Conservation (phyloP, 106 monocot genomes). For the Agapanthus africanus region DNA sequence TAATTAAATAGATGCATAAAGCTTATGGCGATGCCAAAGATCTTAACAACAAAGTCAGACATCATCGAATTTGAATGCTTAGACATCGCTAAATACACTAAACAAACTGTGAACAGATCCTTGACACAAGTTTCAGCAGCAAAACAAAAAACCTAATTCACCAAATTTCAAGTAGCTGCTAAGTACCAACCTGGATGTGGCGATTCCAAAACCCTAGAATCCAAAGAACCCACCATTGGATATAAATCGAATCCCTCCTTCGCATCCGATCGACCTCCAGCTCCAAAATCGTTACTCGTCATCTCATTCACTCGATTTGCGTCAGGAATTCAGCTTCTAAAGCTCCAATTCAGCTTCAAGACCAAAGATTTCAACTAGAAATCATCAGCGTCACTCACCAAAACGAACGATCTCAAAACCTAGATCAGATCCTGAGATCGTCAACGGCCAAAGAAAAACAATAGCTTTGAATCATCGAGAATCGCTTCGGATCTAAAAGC, state of each 20-base stretch:
- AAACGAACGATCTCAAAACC: background rate
- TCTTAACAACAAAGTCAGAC: too few species aligned
- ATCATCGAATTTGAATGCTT: background rate
- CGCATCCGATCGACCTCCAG: background rate
- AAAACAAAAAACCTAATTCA: background rate
- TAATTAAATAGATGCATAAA: too few species aligned
- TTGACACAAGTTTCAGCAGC: too few species aligned
- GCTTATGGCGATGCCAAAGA: too few species aligned
- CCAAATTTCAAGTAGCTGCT: background rate
- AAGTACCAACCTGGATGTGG: background rate
- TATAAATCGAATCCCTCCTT: constrained; percentile 9
- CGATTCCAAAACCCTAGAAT: constrained; percentile 22
- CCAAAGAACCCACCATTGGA: constrained; percentile 16
- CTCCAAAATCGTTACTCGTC: constrained; percentile 4
- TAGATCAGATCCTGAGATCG: background rate
- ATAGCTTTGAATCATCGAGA: background rate
- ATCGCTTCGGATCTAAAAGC: background rate
- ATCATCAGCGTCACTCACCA: background rate
- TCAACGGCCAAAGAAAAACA: background rate
- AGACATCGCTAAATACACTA: background rate
- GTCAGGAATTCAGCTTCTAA: background rate
- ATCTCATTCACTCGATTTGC: constrained; percentile 10
- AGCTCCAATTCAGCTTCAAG: background rate
- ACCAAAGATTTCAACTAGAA: background rate
- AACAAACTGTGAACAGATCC: background rate